Evolutionary conservation across 1,284 basidiomycete genomes (phyloP).

Genomic region (Sanghuangporus sanghuang): DNA sequence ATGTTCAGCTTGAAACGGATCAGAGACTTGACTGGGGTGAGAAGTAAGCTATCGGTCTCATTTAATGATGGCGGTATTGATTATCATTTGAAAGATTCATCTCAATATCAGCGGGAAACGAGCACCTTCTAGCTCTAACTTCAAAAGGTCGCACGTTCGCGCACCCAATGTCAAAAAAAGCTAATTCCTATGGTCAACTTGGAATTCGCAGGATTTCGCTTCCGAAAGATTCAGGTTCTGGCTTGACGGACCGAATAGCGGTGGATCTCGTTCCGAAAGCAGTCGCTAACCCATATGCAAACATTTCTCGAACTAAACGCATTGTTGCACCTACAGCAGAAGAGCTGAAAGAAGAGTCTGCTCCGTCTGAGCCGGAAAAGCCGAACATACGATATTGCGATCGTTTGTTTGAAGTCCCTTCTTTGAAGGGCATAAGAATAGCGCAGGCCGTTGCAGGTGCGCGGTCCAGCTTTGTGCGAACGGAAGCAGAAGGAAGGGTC

Average conservation of each 20-base stretch:
- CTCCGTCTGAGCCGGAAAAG: constrained; percentile 34
- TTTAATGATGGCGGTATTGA: constrained; percentile 24
- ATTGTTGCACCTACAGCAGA: constrained; percentile 25
- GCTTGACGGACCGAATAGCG: constrained; percentile 31
- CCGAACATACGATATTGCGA: constrained; percentile 67
- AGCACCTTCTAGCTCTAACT: constrained; percentile 85
- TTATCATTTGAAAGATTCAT: constrained; percentile 47
- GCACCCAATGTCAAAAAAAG: constrained; percentile 70
- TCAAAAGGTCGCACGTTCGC: constrained; percentile 78
- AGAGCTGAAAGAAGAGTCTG: constrained; percentile 23
- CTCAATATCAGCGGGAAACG: constrained; percentile 68
- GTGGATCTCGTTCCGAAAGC: constrained; percentile 60
- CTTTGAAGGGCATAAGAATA: constrained; percentile 57
- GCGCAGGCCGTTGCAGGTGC: constrained; percentile 73
- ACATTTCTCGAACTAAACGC: constrained; percentile 35
- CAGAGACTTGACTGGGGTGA: constrained; percentile 50
- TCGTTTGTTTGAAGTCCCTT: constrained; percentile 75
- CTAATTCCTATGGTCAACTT: constrained; percentile 86
- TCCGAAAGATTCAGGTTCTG: constrained; percentile 27
- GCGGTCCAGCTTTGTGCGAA: constrained; percentile 70
- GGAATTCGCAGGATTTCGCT: constrained; percentile 67
- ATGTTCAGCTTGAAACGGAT: constrained; percentile 35
- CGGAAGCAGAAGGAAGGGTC: constrained; percentile 62
- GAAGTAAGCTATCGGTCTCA: constrained; percentile 39
- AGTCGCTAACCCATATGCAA: constrained; percentile 46